Base-by-base conservation (phyloP, 2,329 filamentous ascomycete genomes). In the Helotiales sp. region DNA sequence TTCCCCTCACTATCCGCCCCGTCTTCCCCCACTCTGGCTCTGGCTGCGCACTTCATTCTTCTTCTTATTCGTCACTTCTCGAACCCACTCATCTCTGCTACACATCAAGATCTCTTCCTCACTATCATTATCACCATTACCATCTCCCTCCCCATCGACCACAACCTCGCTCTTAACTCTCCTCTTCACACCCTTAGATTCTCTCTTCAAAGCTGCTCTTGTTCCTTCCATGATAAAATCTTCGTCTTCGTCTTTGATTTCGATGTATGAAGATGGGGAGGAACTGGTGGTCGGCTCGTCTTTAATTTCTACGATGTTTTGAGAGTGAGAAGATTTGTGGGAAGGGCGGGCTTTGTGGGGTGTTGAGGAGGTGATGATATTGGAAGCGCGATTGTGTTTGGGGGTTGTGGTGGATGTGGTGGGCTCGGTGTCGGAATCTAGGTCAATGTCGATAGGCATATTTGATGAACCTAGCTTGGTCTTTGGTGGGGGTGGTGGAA, bases 401-500 rank as follows among this genome's bases (percentile, higher is more conserved):
- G 20, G 10, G 20, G 4, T 6, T 17, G n/a, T 15, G 47, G 10
- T 2, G 13, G 32, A 37, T n/a, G 52, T 6, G 5, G 11, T 22
- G 50, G 13, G 11, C 2, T 10, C 15, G 8, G 10, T 1, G 32
- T 40, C n/a, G 15, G 22, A 20, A 22, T 55, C 24, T 3, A 28
- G 17, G 13, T 52, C 54, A 11, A 57, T 57, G 32, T 57, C 30
- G n/a, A 57, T 37, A 15, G 54, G 54, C 20, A 10, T 10, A 7
- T 57, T 57, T 57, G 54, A 37, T 4, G 54, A 7, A 7, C 30
- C 30, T 3, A 24, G 32, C 24, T 11, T 30, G n/a, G 6, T 1
- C 40, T 40, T 40, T 15, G 54, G 32, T 57, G 54, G n/a, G n/a
- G n/a, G 54, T 11, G 49, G 49, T 34, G 54, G 54, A 3, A 57